Evolutionary conservation across 768 basidiomycete species (phyloP).

Genomic region (Leccinum ochraceum): DNA sequence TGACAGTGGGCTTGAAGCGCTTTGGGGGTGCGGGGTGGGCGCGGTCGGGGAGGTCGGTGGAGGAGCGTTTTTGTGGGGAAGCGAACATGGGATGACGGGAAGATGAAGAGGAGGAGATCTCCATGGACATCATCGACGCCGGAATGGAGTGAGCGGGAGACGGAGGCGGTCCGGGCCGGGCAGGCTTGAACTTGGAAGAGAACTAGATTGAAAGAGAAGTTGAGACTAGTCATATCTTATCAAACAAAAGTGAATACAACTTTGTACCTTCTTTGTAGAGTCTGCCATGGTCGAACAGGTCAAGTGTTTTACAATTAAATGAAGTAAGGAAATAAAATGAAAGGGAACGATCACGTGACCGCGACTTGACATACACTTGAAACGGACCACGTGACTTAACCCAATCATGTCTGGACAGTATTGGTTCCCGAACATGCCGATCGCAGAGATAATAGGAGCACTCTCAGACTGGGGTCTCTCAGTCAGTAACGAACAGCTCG

Average conservation of each 20-base stretch:
- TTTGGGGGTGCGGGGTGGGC: slow-evolving; percentile 25
- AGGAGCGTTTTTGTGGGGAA: slow-evolving; percentile 33
- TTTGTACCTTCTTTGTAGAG: neutral
- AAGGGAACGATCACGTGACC: slow-evolving; percentile 29
- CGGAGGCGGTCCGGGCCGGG: slow-evolving; percentile 16
- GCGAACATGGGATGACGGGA: slow-evolving; percentile 12
- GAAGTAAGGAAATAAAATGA: neutral
- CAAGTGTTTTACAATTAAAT: too few relatives aligned
- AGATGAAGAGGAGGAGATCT: neutral
- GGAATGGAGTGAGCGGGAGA: slow-evolving; percentile 21
- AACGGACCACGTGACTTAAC: too few relatives aligned
- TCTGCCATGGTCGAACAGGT: neutral
- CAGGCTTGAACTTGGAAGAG: slow-evolving; percentile 50
- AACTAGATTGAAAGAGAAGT: neutral
- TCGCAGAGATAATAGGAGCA: slow-evolving; percentile 61
- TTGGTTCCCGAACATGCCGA: slow-evolving; percentile 68
- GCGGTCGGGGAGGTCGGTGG: slow-evolving; percentile 18
- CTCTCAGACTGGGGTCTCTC: slow-evolving; percentile 70
- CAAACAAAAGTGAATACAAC: neutral
- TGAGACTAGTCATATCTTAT: too few relatives aligned
- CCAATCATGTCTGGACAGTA: slow-evolving; percentile 40
- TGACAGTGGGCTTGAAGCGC: slow-evolving; percentile 31
- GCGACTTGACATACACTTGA: slow-evolving; percentile 11
- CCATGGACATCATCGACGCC: slow-evolving; percentile 30
- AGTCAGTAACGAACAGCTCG: slow-evolving; percentile 66